Percentiles rank a stretch among this genome's conserved stretches.
phyloP scores from a whole-genome alignment of 2,329 filamentous ascomycete genomes.

The Macrophomina pseudophaseolina region DNA sequence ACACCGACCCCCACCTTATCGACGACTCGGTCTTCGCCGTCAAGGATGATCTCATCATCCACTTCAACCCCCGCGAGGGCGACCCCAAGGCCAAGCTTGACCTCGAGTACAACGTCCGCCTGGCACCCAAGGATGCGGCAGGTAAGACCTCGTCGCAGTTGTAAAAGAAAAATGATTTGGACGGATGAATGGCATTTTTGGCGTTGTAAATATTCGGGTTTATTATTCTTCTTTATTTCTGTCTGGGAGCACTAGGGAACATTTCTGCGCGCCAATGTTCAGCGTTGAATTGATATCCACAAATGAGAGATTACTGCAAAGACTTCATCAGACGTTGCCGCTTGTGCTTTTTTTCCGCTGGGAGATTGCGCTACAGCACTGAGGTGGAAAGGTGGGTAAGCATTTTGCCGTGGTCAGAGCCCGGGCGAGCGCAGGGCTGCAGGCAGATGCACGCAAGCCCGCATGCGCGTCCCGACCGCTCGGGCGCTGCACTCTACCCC shows the following conservation, averaged over 20 bases:
- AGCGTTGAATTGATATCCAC: slow-evolving; percentile 17
- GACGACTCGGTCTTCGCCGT: slow-evolving; percentile 67
- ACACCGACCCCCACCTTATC: slow-evolving; percentile 61
- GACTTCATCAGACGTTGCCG: neutral
- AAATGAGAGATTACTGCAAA: neutral
- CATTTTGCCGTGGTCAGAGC: slow-evolving; percentile 9
- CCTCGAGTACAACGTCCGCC: slow-evolving; percentile 65
- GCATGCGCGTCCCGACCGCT: neutral
- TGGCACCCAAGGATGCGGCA: slow-evolving; percentile 49
- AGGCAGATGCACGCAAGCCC: neutral
- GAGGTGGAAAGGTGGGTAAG: neutral
- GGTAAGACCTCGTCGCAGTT: slow-evolving; percentile 23
- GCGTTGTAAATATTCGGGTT: slow-evolving; percentile 21
- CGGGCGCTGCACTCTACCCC: slow-evolving; percentile 5
- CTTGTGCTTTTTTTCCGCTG: no score
- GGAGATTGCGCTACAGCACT: neutral
- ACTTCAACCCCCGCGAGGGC: slow-evolving; percentile 51
- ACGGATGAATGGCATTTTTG: slow-evolving; percentile 16
- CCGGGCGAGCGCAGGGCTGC: neutral
- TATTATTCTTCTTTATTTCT: neutral
- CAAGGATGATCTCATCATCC: slow-evolving; percentile 39
- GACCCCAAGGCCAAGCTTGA: slow-evolving; percentile 62
- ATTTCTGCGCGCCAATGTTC: neutral
- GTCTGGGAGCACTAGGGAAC: neutral
- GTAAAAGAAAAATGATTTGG: slow-evolving; percentile 3